Base-by-base conservation (phyloP, 2,329 filamentous ascomycete genomes). In the Talaromyces sp. region DNA sequence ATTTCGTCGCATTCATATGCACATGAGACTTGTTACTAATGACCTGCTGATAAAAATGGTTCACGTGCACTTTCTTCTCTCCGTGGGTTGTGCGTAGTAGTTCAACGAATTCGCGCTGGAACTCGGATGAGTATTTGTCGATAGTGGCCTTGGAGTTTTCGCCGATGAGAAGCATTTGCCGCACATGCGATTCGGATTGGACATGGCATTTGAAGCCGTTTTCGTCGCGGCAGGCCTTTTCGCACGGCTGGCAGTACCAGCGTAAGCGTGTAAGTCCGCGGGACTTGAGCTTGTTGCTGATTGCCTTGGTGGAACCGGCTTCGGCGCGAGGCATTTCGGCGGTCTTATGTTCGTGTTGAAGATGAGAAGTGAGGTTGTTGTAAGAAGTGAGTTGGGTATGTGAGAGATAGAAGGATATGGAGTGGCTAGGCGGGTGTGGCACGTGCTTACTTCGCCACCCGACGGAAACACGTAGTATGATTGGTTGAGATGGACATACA, bases 31-130 rank as follows among this genome's bases (percentile, higher is more conserved):
- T 93, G 70, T 94, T 90, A 16, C 87, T 84, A 70, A 98, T 97
- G 72, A 96, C 95, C 73, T 93, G 89, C 75, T 98, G 92, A 78
- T 99, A 99, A 76, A 98, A 98, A 67, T 91, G 88, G 73, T 99
- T 99, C 60, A 93, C 87, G 39, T 93, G 86, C 1, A 98, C 88
- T 71, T 88, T 86, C 77, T 99, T 99, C 78, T 97, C 93, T 68
- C 93, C 92, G 72, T 99, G 95, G 0, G 89, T 87, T 0, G 93
- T 97, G 65, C 87, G 85, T 7, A 99, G 82, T 1, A 95, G 82
- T 65, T 87, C 82, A 1, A 96, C 68, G 71, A 97, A 97, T 73
- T 96, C 91, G 65, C 85, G 85, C 68, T 90, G 81, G 76, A 99
- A 99, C 70, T 96, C 87, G 67, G 86, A 86, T 76, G 87, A 91